Base-by-base conservation (phyloP, 805 yeast species). In the Candida insectalens region DNA sequence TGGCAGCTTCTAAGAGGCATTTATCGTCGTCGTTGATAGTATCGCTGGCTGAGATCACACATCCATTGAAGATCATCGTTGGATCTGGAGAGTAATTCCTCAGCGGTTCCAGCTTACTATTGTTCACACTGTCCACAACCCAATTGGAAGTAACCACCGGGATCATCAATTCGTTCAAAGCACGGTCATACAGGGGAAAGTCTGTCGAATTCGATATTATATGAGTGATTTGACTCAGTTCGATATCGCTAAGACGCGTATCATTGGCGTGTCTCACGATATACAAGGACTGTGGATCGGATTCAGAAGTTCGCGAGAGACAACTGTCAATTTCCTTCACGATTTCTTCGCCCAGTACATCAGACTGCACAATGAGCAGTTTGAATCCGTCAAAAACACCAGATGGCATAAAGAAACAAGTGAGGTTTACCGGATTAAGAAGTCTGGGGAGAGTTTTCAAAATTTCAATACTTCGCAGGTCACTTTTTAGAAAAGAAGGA, bases 41-140 rank as follows among this genome's bases (percentile, higher is more conserved):
- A 10, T 74, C 65, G 39, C 84, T 74, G 22, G 47, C 39, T 16
- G 46, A 30, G 1, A 84, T 59, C 41, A 72, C 71, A 13, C 73
- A 68, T 34, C 71, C 69, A 39, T 74, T 75, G 49, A 89, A 62
- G 40, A 83, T 69, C 38, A 69, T 74, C 19, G 61, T 61, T 6
- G 83, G 80, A 47, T 80, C 81, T 0, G 96, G 94, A 12, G 83
- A 74, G 51, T 69, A 87, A 2, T 70, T 65, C 36, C 77, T 65
- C 27, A 69, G 62, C 4, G 80, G 72, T 19, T 66, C 62, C 10
- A 67, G 50, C 35, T 67, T 63, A 0, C 59, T 57, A 19, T 50
- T 50, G 6, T 47, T 47, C 0, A 66, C 47, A 3, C 78, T 69
- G 25, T 69, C 74, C 19, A 52, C 42, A 2, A 82, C 60, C 85